Percentiles rank a stretch among this genome's conserved stretches.
phyloP scores from a whole-genome alignment of 306 rosid species.

The Quercus robur region DNA sequence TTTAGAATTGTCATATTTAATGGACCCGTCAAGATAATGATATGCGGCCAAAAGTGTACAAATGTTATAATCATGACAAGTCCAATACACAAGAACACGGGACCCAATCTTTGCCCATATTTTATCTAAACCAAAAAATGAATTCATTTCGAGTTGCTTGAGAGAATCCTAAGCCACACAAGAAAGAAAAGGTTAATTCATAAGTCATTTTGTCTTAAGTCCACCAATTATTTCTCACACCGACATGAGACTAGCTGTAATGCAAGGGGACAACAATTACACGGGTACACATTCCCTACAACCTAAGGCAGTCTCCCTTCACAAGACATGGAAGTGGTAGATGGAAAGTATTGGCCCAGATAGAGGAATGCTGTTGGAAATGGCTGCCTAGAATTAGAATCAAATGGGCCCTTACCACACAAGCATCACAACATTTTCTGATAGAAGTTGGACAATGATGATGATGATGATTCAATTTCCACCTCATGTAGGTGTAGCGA shows the following conservation, averaged over 20 bases:
- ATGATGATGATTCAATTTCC: slow-evolving; percentile 3
- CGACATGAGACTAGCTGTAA: not conserved
- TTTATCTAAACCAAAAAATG: too few relatives aligned
- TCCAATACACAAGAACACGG: too few relatives aligned
- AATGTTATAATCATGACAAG: too few relatives aligned
- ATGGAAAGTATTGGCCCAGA: slow-evolving; percentile 18
- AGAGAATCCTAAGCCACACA: too few relatives aligned
- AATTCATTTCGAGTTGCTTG: too few relatives aligned
- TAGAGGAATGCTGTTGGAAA: slow-evolving; percentile 2
- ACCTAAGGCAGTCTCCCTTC: slow-evolving; percentile 10
- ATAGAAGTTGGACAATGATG: too few relatives aligned
- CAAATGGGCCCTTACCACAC: slow-evolving; percentile 10
- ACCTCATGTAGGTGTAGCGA: not conserved
- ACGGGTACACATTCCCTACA: slow-evolving; percentile 3
- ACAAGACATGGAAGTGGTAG: slow-evolving; percentile 3
- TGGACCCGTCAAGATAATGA: too few relatives aligned
- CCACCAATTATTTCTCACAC: not conserved
- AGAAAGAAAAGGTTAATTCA: too few relatives aligned
- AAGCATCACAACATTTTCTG: not conserved
- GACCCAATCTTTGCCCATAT: too few relatives aligned
- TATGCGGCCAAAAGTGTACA: too few relatives aligned
- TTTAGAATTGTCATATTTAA: too few relatives aligned
- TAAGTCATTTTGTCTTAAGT: too few relatives aligned
- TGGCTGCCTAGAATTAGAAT: not conserved
- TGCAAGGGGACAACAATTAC: not conserved